Percentiles rank a stretch among this genome's conserved stretches.
These are phyloP conservation scores for Amanita phalloides DNA, from an alignment of 768 basidiomycete genomes.

Conservation along the genomic window DNA sequence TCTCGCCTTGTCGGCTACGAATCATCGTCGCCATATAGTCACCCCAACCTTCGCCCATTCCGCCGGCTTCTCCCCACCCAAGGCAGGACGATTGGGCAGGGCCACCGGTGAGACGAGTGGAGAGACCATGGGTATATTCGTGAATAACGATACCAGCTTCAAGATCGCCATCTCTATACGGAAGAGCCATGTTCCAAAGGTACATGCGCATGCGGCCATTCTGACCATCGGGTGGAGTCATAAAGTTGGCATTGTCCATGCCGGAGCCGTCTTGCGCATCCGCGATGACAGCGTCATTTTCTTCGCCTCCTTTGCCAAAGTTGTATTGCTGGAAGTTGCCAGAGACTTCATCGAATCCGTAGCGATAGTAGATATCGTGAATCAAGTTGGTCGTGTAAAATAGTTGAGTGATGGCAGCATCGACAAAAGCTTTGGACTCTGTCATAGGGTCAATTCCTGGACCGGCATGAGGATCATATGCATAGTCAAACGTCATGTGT, in stretches of 20 bases:
- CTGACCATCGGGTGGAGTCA: slow-evolving; percentile 76
- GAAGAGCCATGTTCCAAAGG: slow-evolving; percentile 84
- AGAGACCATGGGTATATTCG: slow-evolving; percentile 81
- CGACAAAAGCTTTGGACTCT: slow-evolving; percentile 77
- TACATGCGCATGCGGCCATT: slow-evolving; percentile 96
- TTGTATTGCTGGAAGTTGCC: slow-evolving; percentile 99
- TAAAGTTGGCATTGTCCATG: slow-evolving; percentile 88
- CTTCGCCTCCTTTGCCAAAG: slow-evolving; percentile 82
- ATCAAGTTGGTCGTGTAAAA: slow-evolving; percentile 82
- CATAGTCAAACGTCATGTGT: slow-evolving; percentile 53
- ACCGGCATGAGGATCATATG: slow-evolving; percentile 59
- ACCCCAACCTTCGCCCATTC: slow-evolving; percentile 98
- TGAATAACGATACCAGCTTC: slow-evolving; percentile 97
- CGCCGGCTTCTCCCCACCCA: slow-evolving; percentile 92
- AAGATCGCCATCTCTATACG: slow-evolving; percentile 90
- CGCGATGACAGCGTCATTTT: slow-evolving; percentile 84
- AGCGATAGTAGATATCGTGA: slow-evolving; percentile 79
- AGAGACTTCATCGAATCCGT: slow-evolving; percentile 84
- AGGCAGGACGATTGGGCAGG: slow-evolving; percentile 89
- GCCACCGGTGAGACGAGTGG: slow-evolving; percentile 91
- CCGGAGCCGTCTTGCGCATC: slow-evolving; percentile 95
- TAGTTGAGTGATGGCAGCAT: slow-evolving; percentile 77
- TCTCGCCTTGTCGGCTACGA: slow-evolving; percentile 63
- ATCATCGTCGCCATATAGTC: slow-evolving; percentile 86
- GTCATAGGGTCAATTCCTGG: slow-evolving; percentile 44